These are phyloP conservation scores for Cryptococcus sp. DNA, from an alignment of 1,284 basidiomycete species.

Conservation along the genomic window DNA sequence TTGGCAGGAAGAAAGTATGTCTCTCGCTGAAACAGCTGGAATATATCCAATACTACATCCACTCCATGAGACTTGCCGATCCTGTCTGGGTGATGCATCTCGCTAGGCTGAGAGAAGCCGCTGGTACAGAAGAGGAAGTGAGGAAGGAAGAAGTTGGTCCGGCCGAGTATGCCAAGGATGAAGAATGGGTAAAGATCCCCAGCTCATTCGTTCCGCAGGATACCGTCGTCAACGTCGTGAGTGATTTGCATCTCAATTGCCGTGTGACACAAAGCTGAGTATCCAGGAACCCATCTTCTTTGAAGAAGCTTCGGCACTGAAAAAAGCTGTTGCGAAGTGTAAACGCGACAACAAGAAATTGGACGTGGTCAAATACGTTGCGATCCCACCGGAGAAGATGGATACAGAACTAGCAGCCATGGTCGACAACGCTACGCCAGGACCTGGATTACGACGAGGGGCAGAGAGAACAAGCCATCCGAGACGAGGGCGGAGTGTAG, in stretches of 20 bases:
- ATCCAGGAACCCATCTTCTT: constrained; percentile 7
- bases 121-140: neutral
- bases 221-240: constrained; percentile 8
- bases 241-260: neutral
- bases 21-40: constrained; percentile 78
- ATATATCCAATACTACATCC: constrained; percentile 77
- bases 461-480: neutral
- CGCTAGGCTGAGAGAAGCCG: constrained; percentile 2
- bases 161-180: constrained; percentile 3
- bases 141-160: neutral
- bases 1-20: constrained; percentile 56
- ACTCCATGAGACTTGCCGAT: constrained; percentile 64
- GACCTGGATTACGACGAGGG: constrained; percentile 22
- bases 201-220: constrained; percentile 3
- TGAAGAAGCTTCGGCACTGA: constrained; percentile 1
- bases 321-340: neutral
- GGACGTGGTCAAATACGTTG: neutral
- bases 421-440: constrained; percentile 20
- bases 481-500: neutral
- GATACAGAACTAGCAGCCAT: neutral
- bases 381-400: neutral
- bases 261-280: neutral
- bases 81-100: constrained; percentile 18
- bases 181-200: constrained; percentile 16
- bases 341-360: neutral